Evolutionary conservation across 2,329 filamentous ascomycete species (phyloP), one percentile per base, ranked within the genome.

Genomic region (Diplodia sapinea): DNA sequence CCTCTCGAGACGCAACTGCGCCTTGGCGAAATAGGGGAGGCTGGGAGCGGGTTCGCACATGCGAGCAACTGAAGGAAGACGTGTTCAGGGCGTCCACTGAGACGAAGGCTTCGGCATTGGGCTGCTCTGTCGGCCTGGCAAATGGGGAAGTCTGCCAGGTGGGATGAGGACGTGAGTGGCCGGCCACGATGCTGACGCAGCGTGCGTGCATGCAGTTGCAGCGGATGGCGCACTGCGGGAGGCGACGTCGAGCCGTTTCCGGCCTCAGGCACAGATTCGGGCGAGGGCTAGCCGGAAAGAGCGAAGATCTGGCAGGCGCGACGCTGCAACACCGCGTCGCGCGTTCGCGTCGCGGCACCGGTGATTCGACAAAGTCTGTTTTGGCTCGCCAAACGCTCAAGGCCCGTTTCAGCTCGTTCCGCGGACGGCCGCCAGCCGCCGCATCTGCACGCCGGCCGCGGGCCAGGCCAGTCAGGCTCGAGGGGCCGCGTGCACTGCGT

Each of bases 291-390:
- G 56, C 40, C 23, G 26, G 29, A 23, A 13, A 1, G 40, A 29
- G 54, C 31, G 31, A 56, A 12, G 54, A 36, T 38, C 20, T 26
- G 43, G 43, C 17, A 49, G 43, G 43, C 17, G 20, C 20, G 55
- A 26, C 36, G 55, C 40, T 49, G 40, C 59, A 63, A 51, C 38
- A 59, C 59, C 15, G 43, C 57, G 57, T 23, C 57, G 57, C 57
- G 57, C 29, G 23, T 11, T 3, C n/a, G 57, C 31, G n/a, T 33
- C 56, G 38, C 56, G 38, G 15, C 15, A 3, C 9, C 4, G 29
- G 6, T 63, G 59, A 38, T 31, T 63, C 59, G 36, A 38, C 59
- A 12, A 11, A n/a, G 40, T 36, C 17, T 8, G 17, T 43, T 31
- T 51, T 51, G 38, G 47, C 59, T 51, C 47, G 17, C 40, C 7